Evolutionary conservation across 2,329 filamentous ascomycete genomes (phyloP), one percentile per base, ranked within the genome.

Genomic region (Onygenales sp.): DNA sequence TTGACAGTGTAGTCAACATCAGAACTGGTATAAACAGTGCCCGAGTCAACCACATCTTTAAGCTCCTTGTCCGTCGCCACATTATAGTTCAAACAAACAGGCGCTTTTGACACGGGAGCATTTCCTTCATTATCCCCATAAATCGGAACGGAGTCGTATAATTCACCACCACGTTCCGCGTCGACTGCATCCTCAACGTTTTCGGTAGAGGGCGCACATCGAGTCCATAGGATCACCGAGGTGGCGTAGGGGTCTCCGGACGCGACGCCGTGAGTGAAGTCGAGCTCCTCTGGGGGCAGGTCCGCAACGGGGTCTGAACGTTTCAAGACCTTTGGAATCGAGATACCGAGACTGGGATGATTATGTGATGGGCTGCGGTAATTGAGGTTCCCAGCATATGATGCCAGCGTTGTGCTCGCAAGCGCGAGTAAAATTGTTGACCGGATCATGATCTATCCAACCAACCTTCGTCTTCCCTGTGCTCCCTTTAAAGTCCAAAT

Each of bases 1-100:
- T 88, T 88, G 55, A 88, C 73, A 0, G 86, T 89, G 63, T 84
- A 90, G 63, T 90, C 86, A 47, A 89, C 80, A 63, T 89, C 86
- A 1, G 80, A 85, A 37, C 78, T 86, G 0, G 86, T 89, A 62
- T 83, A 87, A 1, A 77, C 83, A 37, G 70, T 78, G 4, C 86
- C 86, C 1, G 71, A 72, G 49, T 77, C 73, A 2, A 80, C 79
- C 6, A 80, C 69, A 2, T 71, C 62, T 9, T 68, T 67, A 34
- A 79, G 71, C n/a, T 70, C 66, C 49, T 74, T 63, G 58, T 77
- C 75, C 17, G 70, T 68, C 11, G 75, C 74, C 14, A 88, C 77
- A 54, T 77, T 78, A 74, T 82, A 89, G 37, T 83, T 75, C 0
- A 88, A 77, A 60, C 86, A 89, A 4, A 49, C 46, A 21, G 46